Conservation (phyloP, 2,329 filamentous ascomycete species). For the Westerdykella ornata region DNA sequence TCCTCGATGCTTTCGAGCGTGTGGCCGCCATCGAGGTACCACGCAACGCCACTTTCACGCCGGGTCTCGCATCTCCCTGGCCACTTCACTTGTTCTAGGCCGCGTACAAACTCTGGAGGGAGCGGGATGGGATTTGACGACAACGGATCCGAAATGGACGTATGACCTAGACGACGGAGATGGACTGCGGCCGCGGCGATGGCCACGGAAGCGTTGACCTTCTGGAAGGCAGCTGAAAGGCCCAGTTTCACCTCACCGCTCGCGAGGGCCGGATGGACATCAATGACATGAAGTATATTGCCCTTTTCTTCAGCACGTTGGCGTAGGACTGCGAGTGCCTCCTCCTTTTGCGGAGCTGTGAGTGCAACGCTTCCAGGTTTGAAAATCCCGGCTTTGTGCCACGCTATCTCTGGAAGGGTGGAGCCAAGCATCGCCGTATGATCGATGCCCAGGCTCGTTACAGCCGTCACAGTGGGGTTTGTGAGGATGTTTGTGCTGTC, state of each 20-base stretch:
- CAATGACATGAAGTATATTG: conserved; percentile 43
- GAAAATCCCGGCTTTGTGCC: conserved; percentile 88
- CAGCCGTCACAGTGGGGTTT: conserved; percentile 62
- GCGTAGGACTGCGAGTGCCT: conserved; percentile 51
- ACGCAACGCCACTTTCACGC: conserved; percentile 50
- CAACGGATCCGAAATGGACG: conserved; percentile 35
- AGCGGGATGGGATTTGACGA: conserved; percentile 39
- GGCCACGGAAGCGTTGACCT: conserved; percentile 56
- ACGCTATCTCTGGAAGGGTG: conserved; percentile 75
- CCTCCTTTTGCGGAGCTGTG: conserved; percentile 52
- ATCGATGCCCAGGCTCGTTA: conserved; percentile 79
- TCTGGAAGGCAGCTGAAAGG: conserved; percentile 57
- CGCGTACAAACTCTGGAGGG: conserved; percentile 56
- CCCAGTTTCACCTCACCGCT: conserved; percentile 48
- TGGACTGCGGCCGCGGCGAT: conserved; percentile 55
- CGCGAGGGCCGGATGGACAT: conserved; percentile 44
- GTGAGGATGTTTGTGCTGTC: conserved; percentile 84
- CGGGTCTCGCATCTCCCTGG: conserved; percentile 73
- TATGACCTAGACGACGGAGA: conserved; percentile 42
- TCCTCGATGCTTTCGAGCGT: conserved; percentile 75
- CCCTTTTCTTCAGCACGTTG: conserved; percentile 49
- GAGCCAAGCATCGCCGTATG: conserved; percentile 74
- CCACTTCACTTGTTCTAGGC: conserved; percentile 60
- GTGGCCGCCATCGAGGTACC: conserved; percentile 85
- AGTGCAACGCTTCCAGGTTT: conserved; percentile 60